Conservation (phyloP, 306 rosid genomes). For the Geum urbanum region DNA sequence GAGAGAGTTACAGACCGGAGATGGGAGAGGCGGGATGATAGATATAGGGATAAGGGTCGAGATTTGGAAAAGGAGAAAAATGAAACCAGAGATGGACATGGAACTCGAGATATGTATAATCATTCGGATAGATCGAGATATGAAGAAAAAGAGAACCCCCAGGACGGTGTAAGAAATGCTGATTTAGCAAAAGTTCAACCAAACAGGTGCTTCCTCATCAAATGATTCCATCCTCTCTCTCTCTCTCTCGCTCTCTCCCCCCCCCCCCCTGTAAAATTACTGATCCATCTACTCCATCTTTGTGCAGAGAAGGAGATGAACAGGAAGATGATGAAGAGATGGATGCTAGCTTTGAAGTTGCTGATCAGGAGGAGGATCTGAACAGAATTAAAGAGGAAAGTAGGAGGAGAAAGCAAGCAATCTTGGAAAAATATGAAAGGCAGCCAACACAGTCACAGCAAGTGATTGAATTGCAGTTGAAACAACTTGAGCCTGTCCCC, state of each 20-base stretch:
- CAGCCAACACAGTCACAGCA: constrained; percentile 36
- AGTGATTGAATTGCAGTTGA: constrained; percentile 26
- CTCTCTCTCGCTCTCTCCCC: too few relatives aligned
- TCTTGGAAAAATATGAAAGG: constrained; percentile 79
- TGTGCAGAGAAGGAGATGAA: constrained; percentile 55
- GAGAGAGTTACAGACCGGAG: constrained; percentile 18
- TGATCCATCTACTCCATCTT: constrained; percentile 15
- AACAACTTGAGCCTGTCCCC: constrained; percentile 20
- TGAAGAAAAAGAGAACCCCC: constrained; percentile 42
- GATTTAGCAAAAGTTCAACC: constrained; percentile 26
- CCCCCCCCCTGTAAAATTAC: background rate
- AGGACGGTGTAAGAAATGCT: constrained; percentile 33
- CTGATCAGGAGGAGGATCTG: constrained; percentile 87
- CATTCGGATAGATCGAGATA: constrained; percentile 45
- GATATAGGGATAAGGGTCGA: constrained; percentile 34
- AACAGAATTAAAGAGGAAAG: constrained; percentile 93
- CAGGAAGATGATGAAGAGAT: constrained; percentile 67
- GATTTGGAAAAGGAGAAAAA: constrained; percentile 43
- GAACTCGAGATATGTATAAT: constrained; percentile 41
- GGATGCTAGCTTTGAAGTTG: constrained; percentile 37
- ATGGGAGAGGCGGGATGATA: constrained; percentile 32
- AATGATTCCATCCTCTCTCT: background rate
- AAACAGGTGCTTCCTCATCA: constrained; percentile 39
- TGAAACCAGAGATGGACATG: constrained; percentile 39
- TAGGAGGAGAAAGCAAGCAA: constrained; percentile 78